Base-by-base conservation (phyloP, 2,329 filamentous ascomycete genomes). In the Colletotrichum costaricense region DNA sequence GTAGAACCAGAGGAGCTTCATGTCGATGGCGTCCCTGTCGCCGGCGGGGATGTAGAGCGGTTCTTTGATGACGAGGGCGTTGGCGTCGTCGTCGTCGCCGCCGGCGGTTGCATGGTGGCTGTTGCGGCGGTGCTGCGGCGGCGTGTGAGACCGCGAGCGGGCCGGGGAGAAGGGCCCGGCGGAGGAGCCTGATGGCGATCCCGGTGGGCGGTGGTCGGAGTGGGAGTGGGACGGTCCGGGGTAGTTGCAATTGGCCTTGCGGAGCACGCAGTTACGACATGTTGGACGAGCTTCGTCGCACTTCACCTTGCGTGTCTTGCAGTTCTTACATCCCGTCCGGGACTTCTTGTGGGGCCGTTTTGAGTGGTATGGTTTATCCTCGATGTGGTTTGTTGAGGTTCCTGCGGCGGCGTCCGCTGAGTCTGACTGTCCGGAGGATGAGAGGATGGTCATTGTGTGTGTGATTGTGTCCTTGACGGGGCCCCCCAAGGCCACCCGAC, bases 341-440 rank as follows among this genome's bases (percentile, higher is more conserved):
- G 88, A 89, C 79, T 90, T 90, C 75, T 83, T 87, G 78, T 90
- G 88, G 60, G 88, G 87, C 12, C 88, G 84, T 78, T 90, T 90
- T 63, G 84, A 74, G 68, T 85, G 81, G 64, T 84, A 87, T 1
- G 82, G 71, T 49, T 71, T 73, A 16, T 73, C 71, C 26, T 73
- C 71, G 33, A 59, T 52, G 12, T 62, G 66, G 30, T 28, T 69
- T 22, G 46, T 38, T 28, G 57, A 28, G 30, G 16, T 19, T 52
- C 28, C 24, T 28, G 22, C 22, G 49, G 49, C 7, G 30, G 33
- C 52, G 14, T 35, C 28, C 42, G 69, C 24, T 22, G 57, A 24
- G 38, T 56, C 52, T 30, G 65, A 30, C 33, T 66, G 60, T 62
- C 60, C 67, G 22, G 71, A 35, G 42, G 46, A 65, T 30, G 67